These are phyloP conservation scores for Sophora flavescens DNA, from an alignment of 306 rosid species.

Conservation along the genomic window DNA sequence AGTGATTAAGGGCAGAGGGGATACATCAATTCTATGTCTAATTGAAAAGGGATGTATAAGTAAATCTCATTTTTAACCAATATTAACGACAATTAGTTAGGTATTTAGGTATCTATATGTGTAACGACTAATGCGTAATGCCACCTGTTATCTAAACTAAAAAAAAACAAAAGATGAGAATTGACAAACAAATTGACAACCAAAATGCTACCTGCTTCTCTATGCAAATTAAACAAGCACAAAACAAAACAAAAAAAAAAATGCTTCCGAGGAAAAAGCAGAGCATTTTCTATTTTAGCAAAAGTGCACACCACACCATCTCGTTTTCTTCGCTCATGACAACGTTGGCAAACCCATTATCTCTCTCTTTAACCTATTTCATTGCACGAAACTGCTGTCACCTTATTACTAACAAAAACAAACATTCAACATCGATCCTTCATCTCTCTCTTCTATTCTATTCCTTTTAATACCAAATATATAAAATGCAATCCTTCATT, in stretches of 20 bases:
- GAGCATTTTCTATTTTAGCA: conserved; percentile 30
- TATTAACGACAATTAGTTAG: too few relatives aligned
- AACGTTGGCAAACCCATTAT: conserved; percentile 47
- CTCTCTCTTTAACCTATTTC: conserved; percentile 12
- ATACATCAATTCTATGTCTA: too few relatives aligned
- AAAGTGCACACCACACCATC: background rate
- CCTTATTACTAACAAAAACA: conserved; percentile 42
- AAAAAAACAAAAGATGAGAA: background rate
- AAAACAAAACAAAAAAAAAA: background rate
- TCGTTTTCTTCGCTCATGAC: conserved; percentile 56
- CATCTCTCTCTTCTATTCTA: conserved; percentile 15
- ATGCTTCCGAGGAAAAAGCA: conserved; percentile 21
- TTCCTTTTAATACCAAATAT: conserved; percentile 38
- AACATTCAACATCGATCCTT: background rate
- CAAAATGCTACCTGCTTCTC: background rate
- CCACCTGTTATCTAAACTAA: background rate
- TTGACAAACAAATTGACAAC: background rate
- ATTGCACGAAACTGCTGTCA: conserved; percentile 54
- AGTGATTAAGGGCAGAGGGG: too few relatives aligned
- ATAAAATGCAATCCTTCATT: conserved; percentile 25
- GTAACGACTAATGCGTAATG: background rate
- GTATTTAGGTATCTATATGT: too few relatives aligned
- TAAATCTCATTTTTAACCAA: too few relatives aligned
- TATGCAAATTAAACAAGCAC: background rate
- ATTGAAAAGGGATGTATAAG: too few relatives aligned